Percentiles rank a stretch among this genome's conserved stretches.
Conservation (phyloP, 148 eudicot genomes). For the Chenopodium album region DNA sequence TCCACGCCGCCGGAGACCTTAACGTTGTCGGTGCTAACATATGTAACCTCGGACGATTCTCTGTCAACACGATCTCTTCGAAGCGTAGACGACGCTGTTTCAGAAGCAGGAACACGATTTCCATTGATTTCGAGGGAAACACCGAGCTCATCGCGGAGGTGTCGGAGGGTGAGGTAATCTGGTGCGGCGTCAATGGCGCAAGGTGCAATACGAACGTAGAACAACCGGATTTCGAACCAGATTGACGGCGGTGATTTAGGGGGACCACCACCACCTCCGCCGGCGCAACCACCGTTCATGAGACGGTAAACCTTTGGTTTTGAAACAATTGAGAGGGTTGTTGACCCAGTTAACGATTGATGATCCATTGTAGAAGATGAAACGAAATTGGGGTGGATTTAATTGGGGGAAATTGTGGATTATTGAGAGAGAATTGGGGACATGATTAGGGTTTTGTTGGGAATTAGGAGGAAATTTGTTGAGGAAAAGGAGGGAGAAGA, state of each 20-base stretch:
- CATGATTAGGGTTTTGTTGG: conserved; percentile 15
- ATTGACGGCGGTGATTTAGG: conserved; percentile 37
- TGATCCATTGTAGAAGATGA: conserved; percentile 23
- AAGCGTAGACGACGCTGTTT: conserved; percentile 38
- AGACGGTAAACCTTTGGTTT: conserved; percentile 26
- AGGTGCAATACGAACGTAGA: conserved; percentile 73
- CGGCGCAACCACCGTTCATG: not conserved
- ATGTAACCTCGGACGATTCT: conserved; percentile 66
- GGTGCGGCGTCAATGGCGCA: conserved; percentile 56
- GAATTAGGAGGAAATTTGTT: not conserved
- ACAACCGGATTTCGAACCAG: conserved; percentile 68
- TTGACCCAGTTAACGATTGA: not conserved
- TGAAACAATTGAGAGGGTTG: not conserved
- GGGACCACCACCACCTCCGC: not conserved
- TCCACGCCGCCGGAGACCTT: conserved; percentile 58
- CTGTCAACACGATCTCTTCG: conserved; percentile 67
- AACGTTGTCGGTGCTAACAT: conserved; percentile 70
- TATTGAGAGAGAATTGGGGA: not conserved
- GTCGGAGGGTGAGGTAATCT: conserved; percentile 51
- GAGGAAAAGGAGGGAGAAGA: conserved; percentile 5
- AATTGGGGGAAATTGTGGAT: not conserved
- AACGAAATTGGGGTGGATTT: not conserved
- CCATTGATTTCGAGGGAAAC: conserved; percentile 69
- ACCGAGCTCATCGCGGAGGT: conserved; percentile 56
- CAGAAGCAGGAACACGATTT: conserved; percentile 46